These are phyloP conservation scores for Pseudohalonectria lignicola DNA, from an alignment of 2,329 filamentous ascomycete genomes.

Conservation along the genomic window DNA sequence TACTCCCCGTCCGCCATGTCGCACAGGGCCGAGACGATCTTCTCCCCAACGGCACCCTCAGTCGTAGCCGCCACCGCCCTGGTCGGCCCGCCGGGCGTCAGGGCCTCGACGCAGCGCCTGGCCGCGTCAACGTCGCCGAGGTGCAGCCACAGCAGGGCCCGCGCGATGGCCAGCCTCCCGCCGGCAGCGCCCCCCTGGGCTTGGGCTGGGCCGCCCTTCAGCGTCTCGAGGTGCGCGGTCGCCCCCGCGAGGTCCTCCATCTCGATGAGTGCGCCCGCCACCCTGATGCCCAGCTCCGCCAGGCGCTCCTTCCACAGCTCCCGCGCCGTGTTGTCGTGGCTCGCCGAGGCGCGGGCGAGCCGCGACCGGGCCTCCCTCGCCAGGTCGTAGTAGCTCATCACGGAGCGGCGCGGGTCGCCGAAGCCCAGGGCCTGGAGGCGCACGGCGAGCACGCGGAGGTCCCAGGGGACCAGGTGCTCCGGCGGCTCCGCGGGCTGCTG, in stretches of 20 bases:
- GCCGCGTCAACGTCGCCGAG: conserved; percentile 68
- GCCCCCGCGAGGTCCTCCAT: conserved; percentile 85
- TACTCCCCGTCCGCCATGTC: conserved; percentile 72
- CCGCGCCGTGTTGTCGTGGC: conserved; percentile 40
- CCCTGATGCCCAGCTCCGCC: conserved; percentile 60
- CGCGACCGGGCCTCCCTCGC: conserved; percentile 63
- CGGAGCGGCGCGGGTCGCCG: conserved; percentile 68
- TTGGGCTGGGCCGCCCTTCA: conserved; percentile 36
- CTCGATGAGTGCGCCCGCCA: conserved; percentile 60
- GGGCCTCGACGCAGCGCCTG: conserved; percentile 33
- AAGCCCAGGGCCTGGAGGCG: conserved; percentile 79
- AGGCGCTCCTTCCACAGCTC: conserved; percentile 63
- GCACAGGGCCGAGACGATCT: conserved; percentile 55
- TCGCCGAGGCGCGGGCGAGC: conserved; percentile 33
- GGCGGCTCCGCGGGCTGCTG: background rate
- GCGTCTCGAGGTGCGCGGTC: conserved; percentile 54
- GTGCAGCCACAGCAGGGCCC: conserved; percentile 63
- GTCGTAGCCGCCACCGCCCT: conserved; percentile 9
- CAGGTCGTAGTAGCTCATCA: conserved; percentile 87
- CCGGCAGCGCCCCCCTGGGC: background rate
- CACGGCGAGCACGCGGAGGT: conserved; percentile 71
- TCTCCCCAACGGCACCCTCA: too few species aligned
- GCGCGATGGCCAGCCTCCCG: conserved; percentile 32
- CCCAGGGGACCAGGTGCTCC: conserved; percentile 72
- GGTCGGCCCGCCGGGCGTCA: conserved; percentile 1